Conservation (phyloP, 352 stramenopile genomes). For the Phytophthora chlamydospora region DNA sequence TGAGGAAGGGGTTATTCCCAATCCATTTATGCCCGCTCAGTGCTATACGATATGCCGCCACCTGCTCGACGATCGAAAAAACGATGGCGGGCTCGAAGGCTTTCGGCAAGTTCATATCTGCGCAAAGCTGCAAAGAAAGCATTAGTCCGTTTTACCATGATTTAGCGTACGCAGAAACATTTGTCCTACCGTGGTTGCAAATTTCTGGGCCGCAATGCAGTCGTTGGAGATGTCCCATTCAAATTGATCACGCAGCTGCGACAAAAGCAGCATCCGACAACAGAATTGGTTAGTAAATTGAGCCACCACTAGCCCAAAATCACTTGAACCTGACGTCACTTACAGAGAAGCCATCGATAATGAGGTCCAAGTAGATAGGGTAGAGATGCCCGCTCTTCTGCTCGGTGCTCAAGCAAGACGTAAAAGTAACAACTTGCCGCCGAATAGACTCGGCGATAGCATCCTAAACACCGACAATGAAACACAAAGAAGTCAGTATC, state of each 20-base stretch:
- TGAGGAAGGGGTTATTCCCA: slow-evolving; percentile 48
- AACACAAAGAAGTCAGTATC: slow-evolving; percentile 3
- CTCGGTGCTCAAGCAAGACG: slow-evolving; percentile 41
- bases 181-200: slow-evolving; percentile 46
- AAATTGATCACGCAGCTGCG: slow-evolving; percentile 77
- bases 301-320: background rate
- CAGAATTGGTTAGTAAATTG: background rate
- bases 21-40: slow-evolving; percentile 64
- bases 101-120: slow-evolving; percentile 60
- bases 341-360: slow-evolving; percentile 71
- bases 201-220: slow-evolving; percentile 51
- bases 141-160: background rate
- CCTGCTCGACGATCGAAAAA: slow-evolving; percentile 81
- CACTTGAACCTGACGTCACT: slow-evolving; percentile 12
- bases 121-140: slow-evolving; percentile 39
- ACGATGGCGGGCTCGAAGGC: slow-evolving; percentile 66
- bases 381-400: slow-evolving; percentile 42
- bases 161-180: background rate
- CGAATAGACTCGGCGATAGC: slow-evolving; percentile 77
- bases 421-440: slow-evolving; percentile 69
- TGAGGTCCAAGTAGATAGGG: slow-evolving; percentile 75
- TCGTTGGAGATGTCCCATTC: slow-evolving; percentile 79
- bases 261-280: background rate
- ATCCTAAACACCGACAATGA: slow-evolving; percentile 31
- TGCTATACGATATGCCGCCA: slow-evolving; percentile 64